Conservation (phyloP, 306 rosid genomes). For the Acmispon strigosus region DNA sequence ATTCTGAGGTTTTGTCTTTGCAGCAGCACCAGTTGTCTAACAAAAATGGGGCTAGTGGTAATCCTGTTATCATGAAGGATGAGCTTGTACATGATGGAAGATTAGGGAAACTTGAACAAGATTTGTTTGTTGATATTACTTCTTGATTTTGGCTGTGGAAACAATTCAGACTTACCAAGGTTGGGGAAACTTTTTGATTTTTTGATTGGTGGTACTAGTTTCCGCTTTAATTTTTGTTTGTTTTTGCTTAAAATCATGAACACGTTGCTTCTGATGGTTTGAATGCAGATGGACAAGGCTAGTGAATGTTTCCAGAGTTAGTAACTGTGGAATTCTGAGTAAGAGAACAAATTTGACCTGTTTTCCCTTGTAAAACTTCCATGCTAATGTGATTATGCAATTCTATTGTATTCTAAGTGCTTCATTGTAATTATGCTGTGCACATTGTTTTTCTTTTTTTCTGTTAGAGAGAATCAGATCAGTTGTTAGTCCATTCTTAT, state of each 20-base stretch:
- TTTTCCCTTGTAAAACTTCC: conserved; percentile 21
- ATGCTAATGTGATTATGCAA: conserved; percentile 2
- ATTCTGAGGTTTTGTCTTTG: neutral
- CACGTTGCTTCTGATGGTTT: neutral
- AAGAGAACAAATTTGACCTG: conserved; percentile 6
- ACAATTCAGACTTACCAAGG: conserved; percentile 16
- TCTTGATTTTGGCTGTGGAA: neutral
- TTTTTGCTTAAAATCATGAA: neutral
- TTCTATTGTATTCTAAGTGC: neutral
- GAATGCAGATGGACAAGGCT: conserved; percentile 17
- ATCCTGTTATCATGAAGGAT: neutral
- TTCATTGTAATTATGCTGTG: conserved; percentile 15
- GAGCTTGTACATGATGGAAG: conserved; percentile 14
- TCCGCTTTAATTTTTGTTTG: neutral
- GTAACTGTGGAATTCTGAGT: neutral
- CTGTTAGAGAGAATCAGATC: neutral
- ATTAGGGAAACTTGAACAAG: conserved; percentile 18
- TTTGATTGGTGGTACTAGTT: neutral
- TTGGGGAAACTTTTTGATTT: neutral
- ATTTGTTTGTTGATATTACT: conserved; percentile 7
- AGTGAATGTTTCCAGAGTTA: neutral
- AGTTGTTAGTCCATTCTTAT: conserved; percentile 2
- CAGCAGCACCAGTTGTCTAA: neutral
- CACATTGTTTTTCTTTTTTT: neutral
- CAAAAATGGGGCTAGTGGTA: conserved; percentile 17